A percentile compares a stretch with the other conserved stretches of the same genome.
Conservation (phyloP, 352 stramenopile species). For the Globisporangium sylvaticum region DNA sequence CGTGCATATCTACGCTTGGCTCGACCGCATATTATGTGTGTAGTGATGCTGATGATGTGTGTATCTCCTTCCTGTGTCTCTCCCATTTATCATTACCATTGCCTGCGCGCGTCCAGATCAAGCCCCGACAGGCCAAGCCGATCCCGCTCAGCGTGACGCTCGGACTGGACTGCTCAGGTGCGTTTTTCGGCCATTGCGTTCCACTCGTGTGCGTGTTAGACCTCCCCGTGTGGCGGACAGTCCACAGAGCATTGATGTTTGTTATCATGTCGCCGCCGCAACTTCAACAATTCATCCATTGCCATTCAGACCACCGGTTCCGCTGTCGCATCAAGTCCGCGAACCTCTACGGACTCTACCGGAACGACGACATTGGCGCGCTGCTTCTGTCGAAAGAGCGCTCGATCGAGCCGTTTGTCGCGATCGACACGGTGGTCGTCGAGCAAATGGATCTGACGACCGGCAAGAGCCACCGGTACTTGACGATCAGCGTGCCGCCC, state of each 20-base stretch:
- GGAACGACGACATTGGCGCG: slow-evolving; percentile 53
- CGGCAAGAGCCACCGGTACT: slow-evolving; percentile 43
- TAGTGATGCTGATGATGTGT: slow-evolving; percentile 7
- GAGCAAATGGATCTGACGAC: slow-evolving; percentile 66
- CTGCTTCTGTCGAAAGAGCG: slow-evolving; percentile 28
- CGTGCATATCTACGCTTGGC: not conserved
- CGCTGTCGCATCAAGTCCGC: slow-evolving; percentile 71
- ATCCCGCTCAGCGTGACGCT: slow-evolving; percentile 63
- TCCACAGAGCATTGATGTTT: not conserved
- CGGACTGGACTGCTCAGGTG: slow-evolving; percentile 43
- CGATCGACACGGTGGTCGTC: slow-evolving; percentile 64
- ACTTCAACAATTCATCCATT: not conserved
- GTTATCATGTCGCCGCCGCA: not conserved
- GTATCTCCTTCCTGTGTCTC: not conserved
- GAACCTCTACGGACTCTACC: slow-evolving; percentile 63
- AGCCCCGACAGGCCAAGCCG: slow-evolving; percentile 36
- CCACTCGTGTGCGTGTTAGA: slow-evolving; percentile 7
- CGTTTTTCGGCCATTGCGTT: not conserved
- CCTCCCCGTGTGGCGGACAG: not conserved
- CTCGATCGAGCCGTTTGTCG: slow-evolving; percentile 42
- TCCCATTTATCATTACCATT: not conserved
- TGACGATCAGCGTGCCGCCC: slow-evolving; percentile 46
- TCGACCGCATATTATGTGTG: not conserved
- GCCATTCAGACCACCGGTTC: slow-evolving; percentile 40
- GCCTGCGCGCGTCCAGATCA: slow-evolving; percentile 36